phyloP scores from a whole-genome alignment of 1,284 basidiomycete genomes.

The Rhodotorula glutinis region DNA sequence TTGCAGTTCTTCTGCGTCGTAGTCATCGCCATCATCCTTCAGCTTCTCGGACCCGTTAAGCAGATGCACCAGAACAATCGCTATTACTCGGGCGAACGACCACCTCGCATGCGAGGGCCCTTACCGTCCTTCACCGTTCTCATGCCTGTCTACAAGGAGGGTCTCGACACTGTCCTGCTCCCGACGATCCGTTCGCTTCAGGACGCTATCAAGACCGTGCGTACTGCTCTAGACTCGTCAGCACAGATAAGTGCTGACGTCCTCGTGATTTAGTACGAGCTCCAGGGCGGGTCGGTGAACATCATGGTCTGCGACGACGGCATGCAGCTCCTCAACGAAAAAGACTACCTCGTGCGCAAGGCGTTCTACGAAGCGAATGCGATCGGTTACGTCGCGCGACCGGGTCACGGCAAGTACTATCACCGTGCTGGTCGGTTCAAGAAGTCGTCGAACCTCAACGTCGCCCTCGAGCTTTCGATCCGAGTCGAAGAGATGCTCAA shows the following conservation, averaged over 20 bases:
- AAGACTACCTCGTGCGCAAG: constrained; percentile 64
- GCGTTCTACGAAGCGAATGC: constrained; percentile 61
- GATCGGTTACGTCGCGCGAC: constrained; percentile 69
- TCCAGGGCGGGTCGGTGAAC: constrained; percentile 71
- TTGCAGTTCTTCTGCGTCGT: constrained; percentile 51
- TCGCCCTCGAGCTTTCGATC: constrained; percentile 67
- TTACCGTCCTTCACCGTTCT: constrained; percentile 44
- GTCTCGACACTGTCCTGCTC: constrained; percentile 50
- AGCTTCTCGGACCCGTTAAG: constrained; percentile 19
- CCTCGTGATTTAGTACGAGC: constrained; percentile 55
- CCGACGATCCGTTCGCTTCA: constrained; percentile 77
- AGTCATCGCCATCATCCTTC: constrained; percentile 42
- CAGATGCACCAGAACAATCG: constrained; percentile 21
- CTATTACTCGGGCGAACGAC: constrained; percentile 20
- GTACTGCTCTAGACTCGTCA: neutral
- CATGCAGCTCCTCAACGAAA: constrained; percentile 59
- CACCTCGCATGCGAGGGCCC: constrained; percentile 18
- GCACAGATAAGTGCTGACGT: neutral
- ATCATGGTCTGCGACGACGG: constrained; percentile 79
- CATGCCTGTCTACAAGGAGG: constrained; percentile 51
- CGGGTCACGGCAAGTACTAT: constrained; percentile 54
- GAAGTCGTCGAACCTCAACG: constrained; percentile 56
- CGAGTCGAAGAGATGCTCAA: constrained; percentile 69
- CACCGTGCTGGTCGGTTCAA: constrained; percentile 60
- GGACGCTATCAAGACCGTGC: constrained; percentile 70